A percentile compares a stretch with the other conserved stretches of the same genome.
These are phyloP conservation scores for Neospermospora avenae DNA, from an alignment of 2,329 filamentous ascomycete species.

Conservation along the genomic window DNA sequence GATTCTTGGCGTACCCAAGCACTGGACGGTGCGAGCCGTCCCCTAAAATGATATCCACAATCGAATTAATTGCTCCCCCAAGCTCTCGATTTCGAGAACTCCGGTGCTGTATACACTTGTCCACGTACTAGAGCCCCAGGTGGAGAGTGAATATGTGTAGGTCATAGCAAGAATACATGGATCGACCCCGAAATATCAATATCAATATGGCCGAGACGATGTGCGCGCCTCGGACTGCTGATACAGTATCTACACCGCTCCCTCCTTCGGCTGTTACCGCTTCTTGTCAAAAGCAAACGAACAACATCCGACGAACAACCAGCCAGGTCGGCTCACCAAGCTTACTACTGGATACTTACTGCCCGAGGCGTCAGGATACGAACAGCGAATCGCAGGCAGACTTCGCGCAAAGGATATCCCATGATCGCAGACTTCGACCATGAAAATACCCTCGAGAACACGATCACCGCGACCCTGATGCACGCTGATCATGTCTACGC, in stretches of 20 bases:
- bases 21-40: slow-evolving; percentile 1
- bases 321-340: slow-evolving; percentile 2
- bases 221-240: background rate
- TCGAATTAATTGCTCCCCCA: background rate
- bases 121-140: no score
- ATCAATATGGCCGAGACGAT: background rate
- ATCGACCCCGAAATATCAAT: background rate
- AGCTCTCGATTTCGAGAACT: background rate
- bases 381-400: background rate
- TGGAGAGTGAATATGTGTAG: no score
- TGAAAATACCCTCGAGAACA: background rate
- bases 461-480: background rate
- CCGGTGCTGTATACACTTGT: no score
- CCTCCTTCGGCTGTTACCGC: slow-evolving; percentile 12
- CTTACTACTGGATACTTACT: background rate
- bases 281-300: slow-evolving; percentile 12
- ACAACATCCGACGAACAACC: background rate
- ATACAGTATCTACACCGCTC: background rate
- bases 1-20: background rate
- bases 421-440: background rate
- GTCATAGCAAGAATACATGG: background rate
- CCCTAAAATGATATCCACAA: background rate
- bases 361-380: slow-evolving; percentile 1
- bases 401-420: background rate
- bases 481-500: slow-evolving; percentile 3